phyloP scores from a whole-genome alignment of 2,329 filamentous ascomycete species.

The Talaromyces pinophilus region DNA sequence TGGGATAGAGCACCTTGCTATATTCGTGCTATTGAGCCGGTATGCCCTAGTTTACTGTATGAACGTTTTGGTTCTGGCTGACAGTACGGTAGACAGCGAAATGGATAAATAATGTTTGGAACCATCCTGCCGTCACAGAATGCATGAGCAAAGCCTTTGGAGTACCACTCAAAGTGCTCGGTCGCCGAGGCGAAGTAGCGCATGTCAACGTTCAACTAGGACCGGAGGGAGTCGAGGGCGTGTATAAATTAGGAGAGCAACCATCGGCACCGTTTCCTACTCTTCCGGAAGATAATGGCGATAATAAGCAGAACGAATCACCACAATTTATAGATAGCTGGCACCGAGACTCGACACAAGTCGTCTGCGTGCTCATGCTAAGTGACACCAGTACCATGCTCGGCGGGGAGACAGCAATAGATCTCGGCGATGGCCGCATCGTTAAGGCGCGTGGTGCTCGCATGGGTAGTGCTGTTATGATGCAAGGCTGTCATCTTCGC shows the following conservation, averaged over 20 bases:
- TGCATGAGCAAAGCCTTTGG: constrained; percentile 9
- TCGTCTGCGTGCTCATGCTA: constrained; percentile 37
- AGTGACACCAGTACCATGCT: constrained; percentile 32
- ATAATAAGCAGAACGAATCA: not conserved
- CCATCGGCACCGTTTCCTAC: not conserved
- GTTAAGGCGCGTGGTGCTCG: constrained; percentile 2
- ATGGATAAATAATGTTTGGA: constrained; percentile 6
- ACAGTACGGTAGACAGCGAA: not conserved
- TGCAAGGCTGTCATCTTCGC: constrained; percentile 5
- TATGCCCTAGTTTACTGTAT: not conserved
- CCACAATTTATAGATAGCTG: constrained; percentile 5
- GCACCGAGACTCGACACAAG: constrained; percentile 1
- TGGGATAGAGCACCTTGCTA: constrained; percentile 14
- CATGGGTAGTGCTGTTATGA: constrained; percentile 7
- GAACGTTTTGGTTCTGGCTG: not conserved
- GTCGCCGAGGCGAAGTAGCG: not conserved
- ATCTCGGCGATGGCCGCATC: constrained; percentile 27
- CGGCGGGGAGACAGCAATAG: constrained; percentile 34
- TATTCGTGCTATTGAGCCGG: constrained; percentile 16
- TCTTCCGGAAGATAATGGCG: not conserved
- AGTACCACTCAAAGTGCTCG: constrained; percentile 2
- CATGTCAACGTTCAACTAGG: constrained; percentile 14
- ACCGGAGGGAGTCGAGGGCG: constrained; percentile 6
- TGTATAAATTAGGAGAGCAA: not conserved
- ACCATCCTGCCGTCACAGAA: constrained; percentile 11